Percentiles rank a stretch among this genome's conserved stretches.
Evolutionary conservation across 192 early-diverging fungal species (phyloP).

Genomic region (Helicostylum pulchrum): DNA sequence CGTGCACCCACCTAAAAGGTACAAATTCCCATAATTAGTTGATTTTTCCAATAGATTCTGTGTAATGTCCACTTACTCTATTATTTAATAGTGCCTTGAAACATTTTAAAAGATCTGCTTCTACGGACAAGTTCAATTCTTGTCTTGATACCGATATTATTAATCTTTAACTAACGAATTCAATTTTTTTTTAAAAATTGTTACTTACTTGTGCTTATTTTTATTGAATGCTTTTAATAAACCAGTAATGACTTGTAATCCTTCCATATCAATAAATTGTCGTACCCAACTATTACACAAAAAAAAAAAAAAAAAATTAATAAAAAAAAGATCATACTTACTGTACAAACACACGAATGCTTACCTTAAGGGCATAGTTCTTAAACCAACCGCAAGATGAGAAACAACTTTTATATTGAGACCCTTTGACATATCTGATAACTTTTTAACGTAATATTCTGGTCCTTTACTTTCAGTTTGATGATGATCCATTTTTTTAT

Average conservation of each 20-base stretch:
- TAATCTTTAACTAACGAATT: no score
- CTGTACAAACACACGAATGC: background rate
- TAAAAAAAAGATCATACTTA: background rate
- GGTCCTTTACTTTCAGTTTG: conserved; percentile 34
- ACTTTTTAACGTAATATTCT: conserved; percentile 52
- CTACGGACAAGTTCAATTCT: conserved; percentile 67
- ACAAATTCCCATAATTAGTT: background rate
- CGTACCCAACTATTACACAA: conserved; percentile 60
- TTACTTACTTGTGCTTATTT: conserved; percentile 45
- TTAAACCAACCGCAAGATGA: conserved; percentile 49
- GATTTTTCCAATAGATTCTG: background rate
- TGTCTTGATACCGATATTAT: conserved; percentile 32
- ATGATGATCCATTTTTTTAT: conserved; percentile 19
- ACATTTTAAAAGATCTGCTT: conserved; percentile 75
- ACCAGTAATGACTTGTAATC: conserved; percentile 64
- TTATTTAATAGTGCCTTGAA: conserved; percentile 78
- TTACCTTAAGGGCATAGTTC: conserved; percentile 55
- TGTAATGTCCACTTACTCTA: conserved; percentile 23
- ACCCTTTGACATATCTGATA: conserved; percentile 33
- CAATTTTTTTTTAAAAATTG: background rate
- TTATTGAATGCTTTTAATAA: conserved; percentile 58
- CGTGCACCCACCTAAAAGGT: conserved; percentile 63
- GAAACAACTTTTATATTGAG: conserved; percentile 40
- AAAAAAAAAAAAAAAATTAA: background rate
- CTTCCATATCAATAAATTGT: conserved; percentile 74